Conservation (phyloP, 1,284 basidiomycete species). For the Tilletiopsis washingtonensis region DNA sequence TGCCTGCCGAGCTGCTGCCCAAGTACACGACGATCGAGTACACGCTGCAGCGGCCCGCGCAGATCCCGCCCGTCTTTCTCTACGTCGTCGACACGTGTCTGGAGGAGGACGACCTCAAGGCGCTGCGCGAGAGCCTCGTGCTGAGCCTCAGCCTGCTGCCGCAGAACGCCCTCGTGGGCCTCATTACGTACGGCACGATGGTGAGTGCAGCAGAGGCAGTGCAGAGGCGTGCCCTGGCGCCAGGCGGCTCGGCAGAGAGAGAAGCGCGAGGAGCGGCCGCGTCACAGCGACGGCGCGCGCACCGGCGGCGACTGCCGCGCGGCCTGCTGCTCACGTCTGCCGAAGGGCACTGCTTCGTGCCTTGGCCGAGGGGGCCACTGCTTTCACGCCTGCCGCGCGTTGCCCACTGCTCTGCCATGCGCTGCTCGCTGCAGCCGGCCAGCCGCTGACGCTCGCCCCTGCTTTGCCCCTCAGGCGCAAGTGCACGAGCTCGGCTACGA, state of each 20-base stretch:
- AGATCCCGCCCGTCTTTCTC: conserved; percentile 89
- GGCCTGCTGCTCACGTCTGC: background rate
- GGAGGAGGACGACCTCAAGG: conserved; percentile 91
- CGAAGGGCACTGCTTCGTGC: no score
- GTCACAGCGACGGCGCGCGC: no score
- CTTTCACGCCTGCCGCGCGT: background rate
- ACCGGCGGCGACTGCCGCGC: no score
- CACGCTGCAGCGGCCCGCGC: conserved; percentile 81
- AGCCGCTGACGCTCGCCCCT: background rate
- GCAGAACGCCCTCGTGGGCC: conserved; percentile 83
- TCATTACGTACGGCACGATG: conserved; percentile 97
- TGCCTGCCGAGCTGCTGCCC: conserved; percentile 88
- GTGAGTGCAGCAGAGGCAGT: no score
- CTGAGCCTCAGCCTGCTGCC: conserved; percentile 88
- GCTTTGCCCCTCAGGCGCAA: conserved; percentile 56
- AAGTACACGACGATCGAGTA: conserved; percentile 99
- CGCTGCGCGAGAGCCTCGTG: conserved; percentile 82
- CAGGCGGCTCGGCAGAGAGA: no score
- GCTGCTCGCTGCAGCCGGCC: background rate
- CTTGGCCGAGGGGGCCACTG: no score
- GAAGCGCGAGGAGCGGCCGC: no score
- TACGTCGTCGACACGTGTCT: conserved; percentile 97
- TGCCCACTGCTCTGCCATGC: background rate
- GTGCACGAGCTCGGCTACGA: conserved; percentile 96
- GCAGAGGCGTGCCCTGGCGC: no score